phyloP scores from a whole-genome alignment of 208 protist genomes.

The Acanthamoeba royreba region DNA sequence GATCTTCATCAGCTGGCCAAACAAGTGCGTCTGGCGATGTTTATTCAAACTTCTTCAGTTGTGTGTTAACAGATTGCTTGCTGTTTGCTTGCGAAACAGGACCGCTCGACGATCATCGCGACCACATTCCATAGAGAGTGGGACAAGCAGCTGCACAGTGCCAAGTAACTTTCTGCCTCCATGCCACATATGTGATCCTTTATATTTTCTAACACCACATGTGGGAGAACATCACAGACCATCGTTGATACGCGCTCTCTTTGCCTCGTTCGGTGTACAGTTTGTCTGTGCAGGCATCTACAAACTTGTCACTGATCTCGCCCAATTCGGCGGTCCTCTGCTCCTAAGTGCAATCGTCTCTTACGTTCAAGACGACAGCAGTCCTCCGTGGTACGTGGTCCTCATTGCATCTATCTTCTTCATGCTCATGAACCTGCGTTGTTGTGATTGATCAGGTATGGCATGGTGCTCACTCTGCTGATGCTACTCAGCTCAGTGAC shows the following conservation, averaged over 20 bases:
- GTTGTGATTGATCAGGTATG: background rate
- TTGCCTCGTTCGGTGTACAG: background rate
- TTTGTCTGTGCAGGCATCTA: background rate
- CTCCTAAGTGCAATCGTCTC: background rate
- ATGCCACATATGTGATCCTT: background rate
- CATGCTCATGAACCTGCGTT: background rate
- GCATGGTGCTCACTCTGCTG: background rate
- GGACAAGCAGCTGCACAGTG: background rate
- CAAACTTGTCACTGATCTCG: background rate
- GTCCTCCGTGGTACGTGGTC: background rate
- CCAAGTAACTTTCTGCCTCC: background rate
- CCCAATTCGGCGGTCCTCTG: background rate
- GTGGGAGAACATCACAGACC: too few relatives aligned
- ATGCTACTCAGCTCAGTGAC: background rate
- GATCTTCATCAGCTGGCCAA: background rate
- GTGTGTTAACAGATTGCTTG: background rate
- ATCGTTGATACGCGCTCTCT: background rate
- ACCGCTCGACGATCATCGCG: background rate
- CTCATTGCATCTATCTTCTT: background rate
- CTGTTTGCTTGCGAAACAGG: background rate
- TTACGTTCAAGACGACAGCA: background rate
- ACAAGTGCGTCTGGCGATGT: too few relatives aligned
- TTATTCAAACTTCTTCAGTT: background rate
- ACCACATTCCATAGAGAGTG: background rate
- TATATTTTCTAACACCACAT: background rate